These are phyloP conservation scores for Paramecium sexaurelia DNA, from an alignment of 73 alveolate species.

Conservation along the genomic window DNA sequence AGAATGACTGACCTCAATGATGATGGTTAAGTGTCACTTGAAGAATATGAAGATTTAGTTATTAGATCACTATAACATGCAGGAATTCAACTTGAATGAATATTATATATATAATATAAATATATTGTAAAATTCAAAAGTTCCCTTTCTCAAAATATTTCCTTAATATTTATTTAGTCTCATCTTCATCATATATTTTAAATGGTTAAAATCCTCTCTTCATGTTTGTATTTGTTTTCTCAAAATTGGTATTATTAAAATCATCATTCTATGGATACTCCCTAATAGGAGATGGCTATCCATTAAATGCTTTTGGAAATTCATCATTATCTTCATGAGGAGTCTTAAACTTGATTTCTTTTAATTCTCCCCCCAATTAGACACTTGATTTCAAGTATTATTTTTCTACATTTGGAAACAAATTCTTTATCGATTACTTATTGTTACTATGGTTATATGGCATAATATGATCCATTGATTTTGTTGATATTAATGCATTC, in stretches of 20 bases:
- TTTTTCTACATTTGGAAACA: not conserved
- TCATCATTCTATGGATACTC: not conserved
- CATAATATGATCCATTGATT: slow-evolving; percentile 53
- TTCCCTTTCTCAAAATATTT: slow-evolving; percentile 6
- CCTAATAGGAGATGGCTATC: not conserved
- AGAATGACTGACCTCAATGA: slow-evolving; percentile 66
- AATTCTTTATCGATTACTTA: not conserved
- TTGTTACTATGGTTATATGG: slow-evolving; percentile 65
- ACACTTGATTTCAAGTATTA: not conserved
- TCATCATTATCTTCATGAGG: not conserved
- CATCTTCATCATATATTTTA: not conserved
- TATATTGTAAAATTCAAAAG: not conserved
- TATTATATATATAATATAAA: not conserved
- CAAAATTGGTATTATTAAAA: not conserved
- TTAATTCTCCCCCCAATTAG: not conserved
- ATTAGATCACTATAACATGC: slow-evolving; percentile 56
- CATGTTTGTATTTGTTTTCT: not conserved
- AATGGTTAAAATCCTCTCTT: not conserved
- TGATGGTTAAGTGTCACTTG: slow-evolving; percentile 61
- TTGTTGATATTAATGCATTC: slow-evolving; percentile 37
- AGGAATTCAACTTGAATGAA: slow-evolving; percentile 52
- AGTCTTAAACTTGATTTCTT: not conserved
- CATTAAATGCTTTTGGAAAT: not conserved
- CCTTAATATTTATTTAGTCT: not conserved
- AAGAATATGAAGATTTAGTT: slow-evolving; percentile 68